phyloP scores from a whole-genome alignment of 116 monocot species.

The Dioscorea cayenensis region DNA sequence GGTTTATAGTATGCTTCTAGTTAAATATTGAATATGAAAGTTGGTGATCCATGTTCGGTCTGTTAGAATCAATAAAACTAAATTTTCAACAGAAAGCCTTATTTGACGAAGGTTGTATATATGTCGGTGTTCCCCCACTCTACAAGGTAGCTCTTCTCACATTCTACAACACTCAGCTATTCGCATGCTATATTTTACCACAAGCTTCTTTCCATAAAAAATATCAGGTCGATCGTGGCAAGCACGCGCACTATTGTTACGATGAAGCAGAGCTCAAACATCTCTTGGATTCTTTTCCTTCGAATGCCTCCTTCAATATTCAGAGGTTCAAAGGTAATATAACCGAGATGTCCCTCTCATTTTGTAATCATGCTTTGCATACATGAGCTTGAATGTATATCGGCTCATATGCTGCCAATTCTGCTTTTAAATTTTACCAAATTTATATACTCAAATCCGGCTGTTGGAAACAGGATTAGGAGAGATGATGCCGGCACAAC shows the following conservation, averaged over 20 bases:
- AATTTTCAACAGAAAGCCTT: slow-evolving; percentile 60
- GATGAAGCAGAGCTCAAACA: slow-evolving; percentile 76
- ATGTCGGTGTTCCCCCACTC: slow-evolving; percentile 96
- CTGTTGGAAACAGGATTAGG: slow-evolving; percentile 55
- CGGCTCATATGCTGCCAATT: not conserved
- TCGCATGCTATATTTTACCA: not conserved
- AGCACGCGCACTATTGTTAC: slow-evolving; percentile 83
- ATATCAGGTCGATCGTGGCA: slow-evolving; percentile 85
- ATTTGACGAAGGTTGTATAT: slow-evolving; percentile 96
- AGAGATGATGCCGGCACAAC: slow-evolving; percentile 95
- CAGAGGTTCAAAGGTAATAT: slow-evolving; percentile 93
- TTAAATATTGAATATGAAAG: not conserved
- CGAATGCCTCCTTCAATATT: slow-evolving; percentile 79
- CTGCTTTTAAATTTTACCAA: no score
- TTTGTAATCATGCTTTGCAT: not conserved
- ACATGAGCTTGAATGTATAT: not conserved
- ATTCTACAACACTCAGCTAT: not conserved
- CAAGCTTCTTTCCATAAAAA: not conserved
- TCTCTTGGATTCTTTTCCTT: slow-evolving; percentile 57
- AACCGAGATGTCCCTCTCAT: not conserved
- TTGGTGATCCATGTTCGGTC: not conserved
- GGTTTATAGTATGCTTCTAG: no score
- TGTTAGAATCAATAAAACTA: not conserved
- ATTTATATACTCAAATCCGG: no score
- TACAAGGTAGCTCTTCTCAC: slow-evolving; percentile 57